Evolutionary conservation across 1,284 basidiomycete genomes (phyloP).

Genomic region (Fomitopsis betulina): DNA sequence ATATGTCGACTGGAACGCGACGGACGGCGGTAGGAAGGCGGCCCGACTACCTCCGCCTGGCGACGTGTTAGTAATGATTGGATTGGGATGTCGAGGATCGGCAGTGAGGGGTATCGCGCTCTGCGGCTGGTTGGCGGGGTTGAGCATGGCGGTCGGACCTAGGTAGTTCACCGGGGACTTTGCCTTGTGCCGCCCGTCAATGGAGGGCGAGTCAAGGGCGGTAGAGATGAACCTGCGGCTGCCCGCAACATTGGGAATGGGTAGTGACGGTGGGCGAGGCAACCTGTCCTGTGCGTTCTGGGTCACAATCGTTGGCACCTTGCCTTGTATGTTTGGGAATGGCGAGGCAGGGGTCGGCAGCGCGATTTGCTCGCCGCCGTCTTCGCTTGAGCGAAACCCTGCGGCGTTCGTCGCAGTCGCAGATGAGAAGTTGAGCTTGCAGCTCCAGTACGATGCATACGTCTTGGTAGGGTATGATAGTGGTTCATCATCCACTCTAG

Average conservation of each 20-base stretch:
- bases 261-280: not conserved
- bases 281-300: constrained; percentile 4
- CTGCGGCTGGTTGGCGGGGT: constrained; percentile 28
- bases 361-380: constrained; percentile 36
- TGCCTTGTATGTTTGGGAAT: constrained; percentile 42
- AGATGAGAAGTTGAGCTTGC: constrained; percentile 72
- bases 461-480: constrained; percentile 57
- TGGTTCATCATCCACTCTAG: not conserved
- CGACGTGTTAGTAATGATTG: constrained; percentile 10
- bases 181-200: constrained; percentile 15
- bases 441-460: constrained; percentile 86
- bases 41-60: constrained; percentile 15
- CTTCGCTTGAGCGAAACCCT: constrained; percentile 6
- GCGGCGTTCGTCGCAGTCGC: constrained; percentile 19
- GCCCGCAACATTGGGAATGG: constrained; percentile 39
- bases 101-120: constrained; percentile 9
- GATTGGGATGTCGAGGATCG: constrained; percentile 17
- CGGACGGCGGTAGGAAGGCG: constrained; percentile 35
- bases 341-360: constrained; percentile 73
- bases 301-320: not conserved
- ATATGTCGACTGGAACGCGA: constrained; percentile 33
- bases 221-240: constrained; percentile 55
- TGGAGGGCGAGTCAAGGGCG: constrained; percentile 19
- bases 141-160: constrained; percentile 29
- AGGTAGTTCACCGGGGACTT: constrained; percentile 35